phyloP scores from a whole-genome alignment of 2,329 filamentous ascomycete genomes.

The Penicillium brevicompactum region DNA sequence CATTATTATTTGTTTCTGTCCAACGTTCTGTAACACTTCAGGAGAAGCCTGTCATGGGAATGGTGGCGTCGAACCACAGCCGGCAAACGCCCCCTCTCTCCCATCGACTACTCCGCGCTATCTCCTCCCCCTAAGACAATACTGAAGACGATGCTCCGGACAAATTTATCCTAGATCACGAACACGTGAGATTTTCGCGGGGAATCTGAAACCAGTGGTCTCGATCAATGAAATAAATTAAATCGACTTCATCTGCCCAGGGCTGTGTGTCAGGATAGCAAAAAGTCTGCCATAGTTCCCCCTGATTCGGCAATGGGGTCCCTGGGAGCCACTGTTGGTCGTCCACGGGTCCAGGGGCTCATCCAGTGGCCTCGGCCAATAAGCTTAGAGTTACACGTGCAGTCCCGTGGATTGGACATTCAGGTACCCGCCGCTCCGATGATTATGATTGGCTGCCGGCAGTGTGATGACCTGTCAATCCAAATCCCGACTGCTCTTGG shows the following conservation, averaged over 20 bases:
- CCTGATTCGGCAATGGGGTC: conserved; percentile 22
- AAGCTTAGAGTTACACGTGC: conserved; percentile 10
- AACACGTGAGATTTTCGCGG: conserved; percentile 25
- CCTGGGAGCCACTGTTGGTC: conserved; percentile 19
- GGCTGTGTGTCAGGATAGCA: neutral
- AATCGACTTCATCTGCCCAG: neutral
- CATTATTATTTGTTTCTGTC: conserved; percentile 1
- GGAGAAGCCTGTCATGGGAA: conserved; percentile 5
- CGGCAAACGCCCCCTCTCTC: neutral
- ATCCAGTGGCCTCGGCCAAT: conserved; percentile 17
- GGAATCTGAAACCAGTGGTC: conserved; percentile 23
- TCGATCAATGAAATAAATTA: neutral
- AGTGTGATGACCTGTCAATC: conserved; percentile 25
- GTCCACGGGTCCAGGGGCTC: conserved; percentile 23
- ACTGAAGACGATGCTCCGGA: too few relatives aligned
- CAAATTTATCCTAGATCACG: conserved; percentile 5
- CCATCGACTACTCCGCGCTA: neutral
- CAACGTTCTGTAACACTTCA: conserved; percentile 1
- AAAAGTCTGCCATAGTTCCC: conserved; percentile 3
- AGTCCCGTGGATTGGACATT: conserved; percentile 20
- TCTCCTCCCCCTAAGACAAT: too few relatives aligned
- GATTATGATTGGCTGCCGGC: conserved; percentile 17
- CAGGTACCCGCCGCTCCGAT: conserved; percentile 24
- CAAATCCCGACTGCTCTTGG: conserved; percentile 10
- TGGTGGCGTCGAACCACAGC: conserved; percentile 14